Conservation (phyloP, 2,329 filamentous ascomycete species). For the Venturia nashicola region DNA sequence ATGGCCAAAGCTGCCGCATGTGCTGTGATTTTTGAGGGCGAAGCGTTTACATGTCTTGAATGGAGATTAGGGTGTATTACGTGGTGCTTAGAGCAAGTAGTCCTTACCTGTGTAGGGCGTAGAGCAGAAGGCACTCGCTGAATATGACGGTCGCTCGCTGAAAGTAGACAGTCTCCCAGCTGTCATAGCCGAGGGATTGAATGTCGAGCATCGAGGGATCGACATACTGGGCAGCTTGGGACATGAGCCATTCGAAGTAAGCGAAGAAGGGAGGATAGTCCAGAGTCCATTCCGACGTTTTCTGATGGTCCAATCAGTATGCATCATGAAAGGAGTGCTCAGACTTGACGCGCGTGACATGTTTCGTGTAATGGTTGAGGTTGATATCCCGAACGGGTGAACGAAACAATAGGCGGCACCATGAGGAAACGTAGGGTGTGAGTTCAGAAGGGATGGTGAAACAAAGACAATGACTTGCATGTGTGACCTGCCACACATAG, state of each 20-base stretch:
- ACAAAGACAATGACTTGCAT: background rate
- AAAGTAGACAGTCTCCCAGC: conserved; percentile 89
- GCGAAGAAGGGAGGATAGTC: conserved; percentile 98
- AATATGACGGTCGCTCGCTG: conserved; percentile 79
- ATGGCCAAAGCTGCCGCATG: conserved; percentile 84
- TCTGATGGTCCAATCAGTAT: conserved; percentile 29
- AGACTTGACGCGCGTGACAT: background rate
- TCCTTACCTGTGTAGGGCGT: conserved; percentile 62
- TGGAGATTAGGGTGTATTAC: conserved; percentile 12
- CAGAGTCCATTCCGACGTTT: conserved; percentile 98
- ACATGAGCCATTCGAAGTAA: conserved; percentile 88
- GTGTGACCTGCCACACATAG: background rate
- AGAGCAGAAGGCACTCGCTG: conserved; percentile 74
- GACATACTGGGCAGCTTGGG: conserved; percentile 62
- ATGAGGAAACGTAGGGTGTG: background rate
- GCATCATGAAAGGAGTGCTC: background rate
- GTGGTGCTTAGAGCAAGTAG: background rate
- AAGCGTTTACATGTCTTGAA: conserved; percentile 60
- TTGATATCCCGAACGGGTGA: background rate
- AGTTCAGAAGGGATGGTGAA: background rate
- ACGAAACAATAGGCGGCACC: background rate
- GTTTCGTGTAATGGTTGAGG: background rate
- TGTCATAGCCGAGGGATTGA: conserved; percentile 72
- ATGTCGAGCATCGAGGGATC: conserved; percentile 76
- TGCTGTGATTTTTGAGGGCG: conserved; percentile 61